Evolutionary conservation across 208 protist genomes (phyloP).

Genomic region (Naegleria fowleri): DNA sequence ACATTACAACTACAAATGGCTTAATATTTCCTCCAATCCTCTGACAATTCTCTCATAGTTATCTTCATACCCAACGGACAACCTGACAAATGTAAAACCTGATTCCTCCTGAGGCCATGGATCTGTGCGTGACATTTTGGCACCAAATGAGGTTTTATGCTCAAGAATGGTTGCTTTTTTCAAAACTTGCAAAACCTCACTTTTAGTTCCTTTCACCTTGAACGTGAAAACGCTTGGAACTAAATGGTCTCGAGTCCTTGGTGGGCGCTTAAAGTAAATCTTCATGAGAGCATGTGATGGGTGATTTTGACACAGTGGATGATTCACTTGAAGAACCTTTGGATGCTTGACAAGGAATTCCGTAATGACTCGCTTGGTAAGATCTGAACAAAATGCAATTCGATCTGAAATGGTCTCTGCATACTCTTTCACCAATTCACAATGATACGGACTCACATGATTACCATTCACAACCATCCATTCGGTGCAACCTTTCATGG

Average conservation of each 20-base stretch:
- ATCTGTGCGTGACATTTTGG: neutral
- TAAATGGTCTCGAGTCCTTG: neutral
- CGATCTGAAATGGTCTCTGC: neutral
- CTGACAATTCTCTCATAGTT: neutral
- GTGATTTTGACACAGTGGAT: neutral
- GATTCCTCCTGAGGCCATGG: slow-evolving; percentile 18
- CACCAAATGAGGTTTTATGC: slow-evolving; percentile 23
- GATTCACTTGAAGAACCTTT: neutral
- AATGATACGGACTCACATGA: slow-evolving; percentile 2
- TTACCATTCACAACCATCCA: slow-evolving; percentile 21
- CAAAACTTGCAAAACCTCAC: neutral
- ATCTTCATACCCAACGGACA: slow-evolving; percentile 11
- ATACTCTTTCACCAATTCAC: neutral
- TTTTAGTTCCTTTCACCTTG: neutral
- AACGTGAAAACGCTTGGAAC: slow-evolving; percentile 14
- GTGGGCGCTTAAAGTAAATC: neutral
- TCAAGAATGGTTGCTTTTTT: neutral
- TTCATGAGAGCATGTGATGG: neutral
- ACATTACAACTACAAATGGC: too few relatives aligned
- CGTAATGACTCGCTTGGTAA: neutral
- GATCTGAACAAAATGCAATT: neutral
- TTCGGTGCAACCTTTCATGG: neutral
- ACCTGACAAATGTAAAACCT: neutral
- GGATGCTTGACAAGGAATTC: neutral
- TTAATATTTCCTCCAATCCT: slow-evolving; percentile 13